Evolutionary conservation across 305 asterid genomes (phyloP).

Genomic region (Rubia peregrina): DNA sequence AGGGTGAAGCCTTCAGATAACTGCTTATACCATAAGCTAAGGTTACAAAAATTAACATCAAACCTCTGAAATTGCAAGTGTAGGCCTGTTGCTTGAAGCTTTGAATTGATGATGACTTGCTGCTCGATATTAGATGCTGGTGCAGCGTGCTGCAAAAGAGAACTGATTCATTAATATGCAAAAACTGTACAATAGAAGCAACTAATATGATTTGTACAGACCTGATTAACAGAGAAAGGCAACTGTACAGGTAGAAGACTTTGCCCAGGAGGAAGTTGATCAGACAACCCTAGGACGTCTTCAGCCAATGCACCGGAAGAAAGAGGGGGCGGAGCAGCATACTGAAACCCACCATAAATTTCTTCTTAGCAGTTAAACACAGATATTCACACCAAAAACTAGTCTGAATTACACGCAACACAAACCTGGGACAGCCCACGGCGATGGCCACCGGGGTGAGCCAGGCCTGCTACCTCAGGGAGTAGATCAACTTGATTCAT

Average conservation of each 20-base stretch:
- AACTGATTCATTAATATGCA: neutral
- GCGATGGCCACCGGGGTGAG: constrained; percentile 72
- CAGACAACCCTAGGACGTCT: constrained; percentile 70
- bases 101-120: constrained; percentile 76
- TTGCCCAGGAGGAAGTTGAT: constrained; percentile 73
- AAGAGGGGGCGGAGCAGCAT: constrained; percentile 59
- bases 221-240: constrained; percentile 77
- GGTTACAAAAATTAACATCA: neutral
- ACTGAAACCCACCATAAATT: constrained; percentile 41
- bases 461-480: constrained; percentile 46
- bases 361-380: constrained; percentile 3
- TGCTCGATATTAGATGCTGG: constrained; percentile 81
- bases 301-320: constrained; percentile 62
- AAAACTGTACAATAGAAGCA: constrained; percentile 13
- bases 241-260: constrained; percentile 65
- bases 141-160: constrained; percentile 54
- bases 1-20: neutral
- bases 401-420: constrained; percentile 10
- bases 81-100: constrained; percentile 65
- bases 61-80: constrained; percentile 90
- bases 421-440: constrained; percentile 66
- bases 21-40: neutral
- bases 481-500: constrained; percentile 75
- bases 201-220: constrained; percentile 19
- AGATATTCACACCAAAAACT: neutral